Evolutionary conservation across 2,329 filamentous ascomycete species (phyloP).

Genomic region (Lachnellula hyalina): DNA sequence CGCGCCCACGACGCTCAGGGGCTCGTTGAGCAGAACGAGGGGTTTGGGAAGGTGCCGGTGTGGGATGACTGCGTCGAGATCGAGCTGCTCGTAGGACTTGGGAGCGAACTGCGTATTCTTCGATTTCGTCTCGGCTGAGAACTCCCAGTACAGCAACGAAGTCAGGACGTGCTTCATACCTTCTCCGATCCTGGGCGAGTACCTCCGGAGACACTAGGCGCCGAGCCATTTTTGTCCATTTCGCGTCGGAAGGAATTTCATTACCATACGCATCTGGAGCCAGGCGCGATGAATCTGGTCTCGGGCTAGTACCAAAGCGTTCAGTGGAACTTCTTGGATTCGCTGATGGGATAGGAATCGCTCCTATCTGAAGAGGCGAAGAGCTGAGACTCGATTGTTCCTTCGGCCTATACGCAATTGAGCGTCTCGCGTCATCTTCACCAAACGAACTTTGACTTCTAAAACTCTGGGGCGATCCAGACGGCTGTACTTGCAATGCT

Average conservation of each 20-base stretch:
- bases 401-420: conserved; percentile 17
- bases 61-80: conserved; percentile 6
- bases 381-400: conserved; percentile 10
- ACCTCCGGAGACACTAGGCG: conserved; percentile 53
- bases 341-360: conserved; percentile 17
- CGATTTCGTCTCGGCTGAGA: conserved; percentile 47
- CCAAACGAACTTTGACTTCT: conserved; percentile 17
- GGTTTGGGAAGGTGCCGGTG: not conserved
- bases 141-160: conserved; percentile 57
- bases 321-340: conserved; percentile 7
- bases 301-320: conserved; percentile 12
- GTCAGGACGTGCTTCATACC: conserved; percentile 55
- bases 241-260: conserved; percentile 51
- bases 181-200: conserved; percentile 47
- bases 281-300: conserved; percentile 28
- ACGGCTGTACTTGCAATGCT: conserved; percentile 15
- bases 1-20: conserved; percentile 4
- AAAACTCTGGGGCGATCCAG: conserved; percentile 17
- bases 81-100: conserved; percentile 33
- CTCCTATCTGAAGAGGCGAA: conserved; percentile 9
- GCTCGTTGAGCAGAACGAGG: conserved; percentile 5
- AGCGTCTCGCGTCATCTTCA: conserved; percentile 13
- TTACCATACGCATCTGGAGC: conserved; percentile 53
- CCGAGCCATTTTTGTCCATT: conserved; percentile 55
- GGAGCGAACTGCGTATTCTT: conserved; percentile 41